Conservation (phyloP, 2,329 filamentous ascomycete genomes). For the Aspergillus piperis region DNA sequence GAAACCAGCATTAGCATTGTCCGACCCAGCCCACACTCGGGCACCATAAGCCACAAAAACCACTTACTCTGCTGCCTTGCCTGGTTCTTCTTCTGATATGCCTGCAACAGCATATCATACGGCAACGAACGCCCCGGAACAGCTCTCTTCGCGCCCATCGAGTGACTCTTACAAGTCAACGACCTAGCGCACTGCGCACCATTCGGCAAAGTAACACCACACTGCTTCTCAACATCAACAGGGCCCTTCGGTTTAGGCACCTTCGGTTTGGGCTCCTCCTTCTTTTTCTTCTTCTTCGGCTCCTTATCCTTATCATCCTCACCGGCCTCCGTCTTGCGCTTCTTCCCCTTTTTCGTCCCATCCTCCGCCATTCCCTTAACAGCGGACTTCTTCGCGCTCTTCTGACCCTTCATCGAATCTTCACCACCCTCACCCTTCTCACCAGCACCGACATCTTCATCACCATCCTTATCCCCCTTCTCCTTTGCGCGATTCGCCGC, state of each 20-base stretch:
- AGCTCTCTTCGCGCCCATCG: constrained; percentile 90
- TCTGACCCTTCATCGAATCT: constrained; percentile 58
- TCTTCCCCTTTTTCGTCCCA: constrained; percentile 66
- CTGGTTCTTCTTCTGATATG: constrained; percentile 97
- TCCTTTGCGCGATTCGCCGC: constrained; percentile 64
- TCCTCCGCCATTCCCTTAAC: constrained; percentile 56
- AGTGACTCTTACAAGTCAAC: constrained; percentile 89
- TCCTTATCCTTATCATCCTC: constrained; percentile 70
- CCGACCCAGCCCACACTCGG: constrained; percentile 2
- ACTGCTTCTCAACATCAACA: constrained; percentile 92
- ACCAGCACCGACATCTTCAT: constrained; percentile 43
- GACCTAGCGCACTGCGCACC: constrained; percentile 85
- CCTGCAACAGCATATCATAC: constrained; percentile 86
- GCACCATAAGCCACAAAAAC: constrained; percentile 2
- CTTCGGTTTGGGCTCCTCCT: constrained; percentile 85
- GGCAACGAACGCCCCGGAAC: constrained; percentile 84
- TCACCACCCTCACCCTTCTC: constrained; percentile 26
- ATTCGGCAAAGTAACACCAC: constrained; percentile 82
- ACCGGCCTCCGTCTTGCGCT: constrained; percentile 70
- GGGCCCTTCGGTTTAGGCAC: constrained; percentile 84
- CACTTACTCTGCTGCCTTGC: constrained; percentile 90
- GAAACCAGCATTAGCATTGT: constrained; percentile 20
- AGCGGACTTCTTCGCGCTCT: constrained; percentile 64
- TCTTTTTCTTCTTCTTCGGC: constrained; percentile 90
- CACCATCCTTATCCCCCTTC: constrained; percentile 48